phyloP scores from a whole-genome alignment of 1,139 yeast genomes.

The Saccharomyces hybrid region DNA sequence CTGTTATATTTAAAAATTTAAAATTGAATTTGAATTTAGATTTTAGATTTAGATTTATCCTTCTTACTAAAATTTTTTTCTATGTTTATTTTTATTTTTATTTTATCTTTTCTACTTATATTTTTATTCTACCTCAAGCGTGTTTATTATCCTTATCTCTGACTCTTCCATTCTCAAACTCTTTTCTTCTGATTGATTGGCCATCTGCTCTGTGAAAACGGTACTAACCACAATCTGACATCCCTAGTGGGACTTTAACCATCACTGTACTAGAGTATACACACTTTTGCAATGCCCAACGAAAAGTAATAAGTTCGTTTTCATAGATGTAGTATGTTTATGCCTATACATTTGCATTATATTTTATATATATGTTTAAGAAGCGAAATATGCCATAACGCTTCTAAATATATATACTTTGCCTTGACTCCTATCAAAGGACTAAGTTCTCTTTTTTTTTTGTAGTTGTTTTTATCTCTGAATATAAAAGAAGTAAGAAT shows the following conservation, averaged over 20 bases:
- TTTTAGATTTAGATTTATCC: not conserved
- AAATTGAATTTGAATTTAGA: conserved; percentile 2
- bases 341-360: not conserved
- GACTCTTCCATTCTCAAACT: not conserved
- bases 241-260: not conserved
- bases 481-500: not conserved
- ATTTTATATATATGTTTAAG: not conserved
- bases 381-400: not conserved
- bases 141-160: not conserved
- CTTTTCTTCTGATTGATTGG: not conserved
- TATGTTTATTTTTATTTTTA: not conserved
- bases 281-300: not conserved
- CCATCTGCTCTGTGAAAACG: not conserved
- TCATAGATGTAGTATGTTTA: not conserved
- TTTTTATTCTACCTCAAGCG: not conserved
- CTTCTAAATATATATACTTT: not conserved
- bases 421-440: not conserved
- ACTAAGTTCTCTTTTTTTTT: not conserved
- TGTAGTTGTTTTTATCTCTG: not conserved
- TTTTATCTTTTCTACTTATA: not conserved
- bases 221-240: not conserved
- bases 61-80: not conserved
- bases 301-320: not conserved
- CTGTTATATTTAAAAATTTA: conserved; percentile 3
- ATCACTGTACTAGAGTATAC: not conserved